Conservation (phyloP, 371 early-diverging fungal genomes). For the Mucor indicus region DNA sequence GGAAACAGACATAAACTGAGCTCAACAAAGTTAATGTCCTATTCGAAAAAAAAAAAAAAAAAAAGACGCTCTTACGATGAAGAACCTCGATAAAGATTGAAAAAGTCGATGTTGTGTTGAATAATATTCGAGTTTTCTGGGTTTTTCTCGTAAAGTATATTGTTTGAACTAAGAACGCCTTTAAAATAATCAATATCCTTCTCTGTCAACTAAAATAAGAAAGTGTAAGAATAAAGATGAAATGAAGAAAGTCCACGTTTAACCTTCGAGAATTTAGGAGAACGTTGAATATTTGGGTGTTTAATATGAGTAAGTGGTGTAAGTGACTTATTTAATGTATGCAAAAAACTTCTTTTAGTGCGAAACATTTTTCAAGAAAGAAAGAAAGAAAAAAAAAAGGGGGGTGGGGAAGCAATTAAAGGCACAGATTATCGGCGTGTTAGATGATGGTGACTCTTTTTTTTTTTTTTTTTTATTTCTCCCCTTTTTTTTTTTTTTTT, state of each 20-base stretch:
- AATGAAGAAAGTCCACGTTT: no score
- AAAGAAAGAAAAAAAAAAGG: no score
- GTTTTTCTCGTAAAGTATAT: constrained; percentile 47
- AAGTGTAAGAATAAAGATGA: no score
- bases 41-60: no score
- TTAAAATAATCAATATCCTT: constrained; percentile 60
- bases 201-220: constrained; percentile 32
- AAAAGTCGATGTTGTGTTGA: constrained; percentile 70
- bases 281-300: constrained; percentile 31
- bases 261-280: constrained; percentile 52
- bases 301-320: constrained; percentile 17
- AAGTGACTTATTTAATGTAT: background rate
- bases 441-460: no score
- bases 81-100: constrained; percentile 77
- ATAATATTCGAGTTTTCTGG: constrained; percentile 6
- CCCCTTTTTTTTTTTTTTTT: no score
- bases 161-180: constrained; percentile 22
- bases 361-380: no score
- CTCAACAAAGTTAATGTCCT: background rate
- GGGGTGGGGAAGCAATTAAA: no score
- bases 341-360: no score
- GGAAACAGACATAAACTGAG: constrained; percentile 64
- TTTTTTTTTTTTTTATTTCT: no score
- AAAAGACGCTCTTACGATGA: constrained; percentile 34
- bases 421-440: no score